Evolutionary conservation across 164 flowering plant genomes (phyloP), one percentile per base, ranked within the genome.

Genomic region (Chimonanthus salicifolius): DNA sequence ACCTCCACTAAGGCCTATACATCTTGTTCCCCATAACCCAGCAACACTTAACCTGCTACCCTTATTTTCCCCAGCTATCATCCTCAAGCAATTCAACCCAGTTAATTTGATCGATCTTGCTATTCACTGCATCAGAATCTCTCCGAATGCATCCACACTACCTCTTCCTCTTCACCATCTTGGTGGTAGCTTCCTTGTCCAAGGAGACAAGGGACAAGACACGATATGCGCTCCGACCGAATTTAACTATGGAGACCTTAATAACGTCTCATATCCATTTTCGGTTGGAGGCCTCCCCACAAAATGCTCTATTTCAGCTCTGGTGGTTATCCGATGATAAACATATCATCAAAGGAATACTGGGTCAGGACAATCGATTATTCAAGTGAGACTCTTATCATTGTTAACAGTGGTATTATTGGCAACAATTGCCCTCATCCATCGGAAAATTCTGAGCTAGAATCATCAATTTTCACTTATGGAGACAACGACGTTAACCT

Each of bases 221-320:
- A n/a, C n/a, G n/a, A n/a, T n/a, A n/a, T 62, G 64, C 64, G 64
- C 64, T 62, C 64, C 64, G 16, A 2, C 2, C 18, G 21, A 4
- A 62, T 18, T 62, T 21, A 77, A 70, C 51, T 88, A 92, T 63
- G 91, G 91, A 6, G 71, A 69, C 47, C 83, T 84, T 18, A 74
- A 83, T n/a, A 78, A n/a, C n/a, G n/a, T n/a, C n/a, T n/a, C n/a
- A n/a, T n/a, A n/a, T n/a, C n/a, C n/a, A n/a, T n/a, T n/a, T 45
- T 85, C 88, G 89, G 73, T 85, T 45, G 67, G 74, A 49, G 69
- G 67, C 47, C 91, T 86, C 71, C 71, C 79, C 47, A 63, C 86
- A 47, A 78, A 75, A n/a, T n/a, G 63, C 60, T 84, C 76, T 71
- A 77, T 6, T 90, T 91, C 74, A 51, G 47, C n/a, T n/a, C n/a